Evolutionary conservation across 306 rosid genomes (phyloP), one percentile per base, ranked within the genome.

Genomic region (Psophocarpus tetragonolobus): DNA sequence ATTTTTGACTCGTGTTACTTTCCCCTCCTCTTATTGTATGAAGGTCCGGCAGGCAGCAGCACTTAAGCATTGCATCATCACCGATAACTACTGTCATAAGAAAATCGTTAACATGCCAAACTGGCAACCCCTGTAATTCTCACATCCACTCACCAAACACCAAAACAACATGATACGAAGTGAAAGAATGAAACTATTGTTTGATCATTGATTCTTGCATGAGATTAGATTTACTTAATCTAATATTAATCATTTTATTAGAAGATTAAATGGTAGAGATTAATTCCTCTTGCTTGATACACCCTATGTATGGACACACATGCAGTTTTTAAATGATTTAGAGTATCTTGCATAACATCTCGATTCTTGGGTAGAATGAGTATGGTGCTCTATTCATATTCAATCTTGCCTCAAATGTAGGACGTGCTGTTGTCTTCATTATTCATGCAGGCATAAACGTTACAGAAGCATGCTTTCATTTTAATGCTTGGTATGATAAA

Each of bases 401-500:
- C 23, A 63, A 14, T 17, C 51, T 73, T 50, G 51, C 20, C 48
- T 73, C 80, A 35, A 61, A 63, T 41, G 27, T 32, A 42, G 29
- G 80, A 11, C 0, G 23, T 42, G 14, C 29, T 71, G 70, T 23
- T 71, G 32, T 62, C 44, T 48, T 82, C 78, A 39, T 6, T 76
- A 45, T 42, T 69, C 66, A 47, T 38, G 71, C 45, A 64, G 21
- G 56, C 7, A 69, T 26, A 62, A 20, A 12, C 45, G 76, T 36
- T 50, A 18, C 60, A 26, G 30, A 67, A 1, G 68, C 30, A 66
- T 58, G 78, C 41, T 73, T 60, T 33, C 32, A 51, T 73, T 73
- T 60, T 33, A 41, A 51, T 73, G 88, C 54, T 85, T 53, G 66
- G 61, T 39, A 30, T 69, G 53, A 61, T 38, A 47, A 84, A 74